These are phyloP conservation scores for Podaxis pistillaris DNA, from an alignment of 768 basidiomycete genomes.

Conservation along the genomic window DNA sequence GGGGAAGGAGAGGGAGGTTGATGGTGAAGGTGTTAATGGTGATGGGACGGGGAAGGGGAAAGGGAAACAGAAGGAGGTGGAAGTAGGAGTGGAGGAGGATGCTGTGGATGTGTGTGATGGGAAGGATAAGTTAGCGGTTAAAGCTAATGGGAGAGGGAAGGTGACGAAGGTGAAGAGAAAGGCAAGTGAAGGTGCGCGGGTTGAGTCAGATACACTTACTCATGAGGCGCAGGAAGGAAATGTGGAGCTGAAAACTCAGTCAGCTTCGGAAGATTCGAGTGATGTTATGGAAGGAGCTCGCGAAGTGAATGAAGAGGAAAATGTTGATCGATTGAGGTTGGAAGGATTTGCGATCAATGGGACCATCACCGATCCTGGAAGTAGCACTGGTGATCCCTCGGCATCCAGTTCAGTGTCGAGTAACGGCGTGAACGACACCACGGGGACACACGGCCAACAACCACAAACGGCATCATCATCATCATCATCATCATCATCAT, in stretches of 20 bases:
- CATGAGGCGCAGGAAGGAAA: not conserved
- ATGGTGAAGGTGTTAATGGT: not conserved
- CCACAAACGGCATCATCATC: not conserved
- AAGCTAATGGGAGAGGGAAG: slow-evolving; percentile 5
- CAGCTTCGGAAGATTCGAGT: not conserved
- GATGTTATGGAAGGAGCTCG: not conserved
- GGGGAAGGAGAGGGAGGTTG: not conserved
- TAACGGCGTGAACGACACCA: not conserved
- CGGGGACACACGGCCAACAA: not conserved
- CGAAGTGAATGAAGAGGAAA: not conserved
- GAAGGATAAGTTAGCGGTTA: slow-evolving; percentile 11
- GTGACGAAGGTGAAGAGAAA: slow-evolving; percentile 11
- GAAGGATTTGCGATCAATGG: not conserved
- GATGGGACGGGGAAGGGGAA: not conserved
- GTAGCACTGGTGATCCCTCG: not conserved
- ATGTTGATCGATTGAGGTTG: not conserved
- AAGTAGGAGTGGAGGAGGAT: not conserved
- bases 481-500: not conserved
- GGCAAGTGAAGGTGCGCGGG: not conserved
- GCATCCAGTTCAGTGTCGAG: not conserved
- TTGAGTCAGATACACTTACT: not conserved
- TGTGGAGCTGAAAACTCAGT: not conserved
- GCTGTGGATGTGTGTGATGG: not conserved
- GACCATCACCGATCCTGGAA: not conserved
- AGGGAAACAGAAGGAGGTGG: not conserved